phyloP scores from a whole-genome alignment of 2,329 filamentous ascomycete genomes.

The Microsporum canis region DNA sequence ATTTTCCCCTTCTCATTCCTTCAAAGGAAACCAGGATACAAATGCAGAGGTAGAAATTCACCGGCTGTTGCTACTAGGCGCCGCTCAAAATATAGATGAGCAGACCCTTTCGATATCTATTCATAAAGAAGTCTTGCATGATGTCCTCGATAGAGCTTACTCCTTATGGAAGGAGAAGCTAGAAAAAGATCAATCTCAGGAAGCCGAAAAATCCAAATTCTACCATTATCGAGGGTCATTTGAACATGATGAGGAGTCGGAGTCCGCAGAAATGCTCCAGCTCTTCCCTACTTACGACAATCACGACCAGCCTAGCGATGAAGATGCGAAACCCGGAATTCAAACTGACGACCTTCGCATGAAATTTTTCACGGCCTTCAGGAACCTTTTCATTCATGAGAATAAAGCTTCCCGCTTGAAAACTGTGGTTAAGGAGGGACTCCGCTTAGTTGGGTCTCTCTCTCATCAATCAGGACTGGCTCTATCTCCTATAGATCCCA shows the following conservation, averaged over 20 bases:
- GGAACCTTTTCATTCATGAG: constrained; percentile 30
- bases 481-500: constrained; percentile 27
- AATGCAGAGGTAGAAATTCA: constrained; percentile 28
- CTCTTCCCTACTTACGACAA: constrained; percentile 71
- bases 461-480: constrained; percentile 19
- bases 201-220: constrained; percentile 60
- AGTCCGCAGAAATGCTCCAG: constrained; percentile 62
- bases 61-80: constrained; percentile 26
- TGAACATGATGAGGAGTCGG: constrained; percentile 63
- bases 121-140: constrained; percentile 48
- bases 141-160: constrained; percentile 62
- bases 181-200: constrained; percentile 61
- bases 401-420: constrained; percentile 23
- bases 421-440: constrained; percentile 27
- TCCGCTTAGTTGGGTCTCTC: constrained; percentile 26
- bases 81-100: constrained; percentile 25
- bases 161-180: constrained; percentile 69
- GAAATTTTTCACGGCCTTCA: constrained; percentile 51
- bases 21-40: neutral
- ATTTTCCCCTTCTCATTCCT: no score
- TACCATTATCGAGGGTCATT: constrained; percentile 73
- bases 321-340: constrained; percentile 25
- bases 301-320: constrained; percentile 31
- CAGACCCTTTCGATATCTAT: constrained; percentile 29
- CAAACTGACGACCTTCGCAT: constrained; percentile 48